These are phyloP conservation scores for Boletus albobrunnescens DNA, from an alignment of 1,284 basidiomycete species.

Conservation along the genomic window DNA sequence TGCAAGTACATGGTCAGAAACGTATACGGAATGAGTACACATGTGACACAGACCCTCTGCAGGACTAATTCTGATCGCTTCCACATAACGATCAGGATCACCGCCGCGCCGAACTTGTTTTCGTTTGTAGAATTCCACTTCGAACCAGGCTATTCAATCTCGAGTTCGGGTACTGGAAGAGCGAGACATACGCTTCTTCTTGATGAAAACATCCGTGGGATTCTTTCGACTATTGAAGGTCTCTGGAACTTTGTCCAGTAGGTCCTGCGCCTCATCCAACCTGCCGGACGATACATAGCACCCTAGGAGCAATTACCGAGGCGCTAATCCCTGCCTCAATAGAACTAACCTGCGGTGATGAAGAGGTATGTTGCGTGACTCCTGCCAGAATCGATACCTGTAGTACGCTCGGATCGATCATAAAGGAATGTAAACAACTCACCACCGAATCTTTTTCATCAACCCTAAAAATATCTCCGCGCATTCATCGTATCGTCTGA, in stretches of 20 bases:
- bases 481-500: conserved; percentile 61
- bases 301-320: conserved; percentile 35
- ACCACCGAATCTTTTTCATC: conserved; percentile 68
- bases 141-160: not conserved
- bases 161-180: not conserved
- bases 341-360: conserved; percentile 54
- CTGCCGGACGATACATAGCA: conserved; percentile 59
- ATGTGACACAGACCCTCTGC: conserved; percentile 54
- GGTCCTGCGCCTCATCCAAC: conserved; percentile 48
- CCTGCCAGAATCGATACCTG: conserved; percentile 36
- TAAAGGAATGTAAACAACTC: conserved; percentile 14
- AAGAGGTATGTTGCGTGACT: conserved; percentile 75
- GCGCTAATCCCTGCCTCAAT: not conserved
- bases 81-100: conserved; percentile 45
- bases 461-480: conserved; percentile 62
- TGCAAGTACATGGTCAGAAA: conserved; percentile 19
- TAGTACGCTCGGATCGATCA: not conserved
- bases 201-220: conserved; percentile 71
- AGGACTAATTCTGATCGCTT: conserved; percentile 58
- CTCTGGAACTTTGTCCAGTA: conserved; percentile 57
- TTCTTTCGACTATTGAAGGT: conserved; percentile 60
- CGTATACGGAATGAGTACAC: not conserved
- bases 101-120: conserved; percentile 57
- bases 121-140: conserved; percentile 69
- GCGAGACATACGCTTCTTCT: conserved; percentile 53